Base-by-base conservation (phyloP, 306 rosid genomes). In the Acacia melanoxylon region DNA sequence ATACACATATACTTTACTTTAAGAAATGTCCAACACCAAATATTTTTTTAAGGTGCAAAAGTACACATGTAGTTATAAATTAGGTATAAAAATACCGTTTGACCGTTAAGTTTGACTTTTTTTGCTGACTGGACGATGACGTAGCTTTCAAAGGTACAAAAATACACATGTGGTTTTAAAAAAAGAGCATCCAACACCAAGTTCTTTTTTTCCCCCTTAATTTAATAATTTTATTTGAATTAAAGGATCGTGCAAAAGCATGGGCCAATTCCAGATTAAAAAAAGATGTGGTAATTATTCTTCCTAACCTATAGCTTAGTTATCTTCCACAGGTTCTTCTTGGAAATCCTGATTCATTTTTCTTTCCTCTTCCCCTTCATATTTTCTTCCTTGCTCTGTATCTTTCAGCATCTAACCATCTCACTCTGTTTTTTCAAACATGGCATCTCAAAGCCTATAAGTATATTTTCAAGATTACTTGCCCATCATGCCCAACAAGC, bases 381-480 rank as follows among this genome's bases (percentile, higher is more conserved):
- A n/a, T 80, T n/a, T 6, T 27, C 17, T 52, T 70, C 69, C 42
- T 68, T 63, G 22, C 42, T 58, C 49, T 46, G 17, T 20, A 19
- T 10, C 41, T 52, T 22, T 59, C 4, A 61, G 35, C 68, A 31
- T 68, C 48, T 54, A 3, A 48, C 15, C 4, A 22, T 27, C 29
- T 27, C 29, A 27, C 29, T 42, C 42, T 76, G 25, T 72, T 71
- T 44, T 66, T 15, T 41, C 42, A 19, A 17, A 54, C 79, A 85
- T 87, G 92, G 90, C 88, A 68, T 62, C 81, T 3, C 86, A 82
- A 65, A 82, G 78, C 81, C 71, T 80, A 76, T 78, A 81, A 33
- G 10, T 78, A 17, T 75, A 79, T 7, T 91, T 91, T 91, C 80
- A 91, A 63, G 93, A 91, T 62, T 85, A 80, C 88, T 65, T 91